phyloP scores from a whole-genome alignment of 1,139 yeast genomes.

The Candida sp. region DNA sequence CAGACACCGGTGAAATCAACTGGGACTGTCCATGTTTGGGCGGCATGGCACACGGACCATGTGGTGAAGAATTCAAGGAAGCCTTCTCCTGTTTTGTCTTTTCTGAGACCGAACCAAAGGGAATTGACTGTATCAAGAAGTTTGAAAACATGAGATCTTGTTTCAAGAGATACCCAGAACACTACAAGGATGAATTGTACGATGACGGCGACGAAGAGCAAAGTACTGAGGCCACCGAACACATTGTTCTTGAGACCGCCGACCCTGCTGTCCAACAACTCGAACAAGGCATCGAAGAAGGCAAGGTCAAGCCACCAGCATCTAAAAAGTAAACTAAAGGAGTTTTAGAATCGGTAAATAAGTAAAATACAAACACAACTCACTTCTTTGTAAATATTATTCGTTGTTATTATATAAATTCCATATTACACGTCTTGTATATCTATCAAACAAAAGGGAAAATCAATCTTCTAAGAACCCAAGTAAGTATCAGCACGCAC shows the following conservation, averaged over 20 bases:
- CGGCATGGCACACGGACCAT: constrained; percentile 99
- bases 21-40: constrained; percentile 99
- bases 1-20: constrained; percentile 98
- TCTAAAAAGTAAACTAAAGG: constrained; percentile 1
- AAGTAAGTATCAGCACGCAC: constrained; percentile 32
- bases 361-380: neutral
- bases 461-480: too few relatives aligned
- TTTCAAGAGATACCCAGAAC: constrained; percentile 93
- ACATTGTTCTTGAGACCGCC: constrained; percentile 14
- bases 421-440: neutral
- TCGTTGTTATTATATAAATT: neutral
- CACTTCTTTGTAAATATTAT: neutral
- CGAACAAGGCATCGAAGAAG: constrained; percentile 9
- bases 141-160: constrained; percentile 94
- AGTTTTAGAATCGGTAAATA: neutral
- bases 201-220: constrained; percentile 59
- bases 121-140: constrained; percentile 94
- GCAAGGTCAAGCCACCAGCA: constrained; percentile 7
- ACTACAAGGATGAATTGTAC: constrained; percentile 89
- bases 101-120: constrained; percentile 96
- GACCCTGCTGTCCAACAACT: constrained; percentile 17
- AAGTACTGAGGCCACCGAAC: constrained; percentile 15
- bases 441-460: neutral
- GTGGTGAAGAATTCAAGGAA: constrained; percentile 97
- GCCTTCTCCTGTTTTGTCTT: constrained; percentile 97